These are phyloP conservation scores for Brasilioporus rufonigricans DNA, from an alignment of 768 basidiomycete genomes.

Conservation along the genomic window DNA sequence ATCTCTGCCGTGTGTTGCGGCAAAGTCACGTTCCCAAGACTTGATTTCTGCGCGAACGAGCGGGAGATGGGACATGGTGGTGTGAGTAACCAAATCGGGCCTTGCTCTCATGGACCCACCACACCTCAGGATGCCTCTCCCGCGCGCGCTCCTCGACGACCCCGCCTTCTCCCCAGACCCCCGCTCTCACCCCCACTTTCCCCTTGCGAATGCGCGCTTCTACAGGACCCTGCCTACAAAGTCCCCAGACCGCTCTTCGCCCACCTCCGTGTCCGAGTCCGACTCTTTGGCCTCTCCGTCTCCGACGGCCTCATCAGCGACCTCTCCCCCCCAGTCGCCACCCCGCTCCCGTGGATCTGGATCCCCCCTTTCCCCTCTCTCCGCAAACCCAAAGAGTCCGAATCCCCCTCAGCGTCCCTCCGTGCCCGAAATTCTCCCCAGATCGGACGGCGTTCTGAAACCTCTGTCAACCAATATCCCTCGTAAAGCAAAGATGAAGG, in stretches of 20 bases:
- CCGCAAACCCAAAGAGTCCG: no score
- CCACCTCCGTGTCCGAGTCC: no score
- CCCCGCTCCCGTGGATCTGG: no score
- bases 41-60: slow-evolving; percentile 70
- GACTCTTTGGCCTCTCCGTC: no score
- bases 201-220: slow-evolving; percentile 17
- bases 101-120: neutral
- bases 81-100: neutral
- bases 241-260: no score
- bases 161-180: slow-evolving; percentile 63
- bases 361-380: no score
- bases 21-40: slow-evolving; percentile 73
- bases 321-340: no score
- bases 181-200: slow-evolving; percentile 43
- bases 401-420: no score
- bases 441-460: neutral
- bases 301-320: no score
- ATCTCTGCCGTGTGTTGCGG: slow-evolving; percentile 48
- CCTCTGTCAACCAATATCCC: neutral
- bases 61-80: slow-evolving; percentile 13
- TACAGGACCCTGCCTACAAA: no score
- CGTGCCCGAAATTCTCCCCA: neutral
- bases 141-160: slow-evolving; percentile 39
- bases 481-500: slow-evolving; percentile 24
- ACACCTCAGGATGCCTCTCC: neutral